These are phyloP conservation scores for Rosellinia necatrix DNA, from an alignment of 2,329 filamentous ascomycete species.

Conservation along the genomic window DNA sequence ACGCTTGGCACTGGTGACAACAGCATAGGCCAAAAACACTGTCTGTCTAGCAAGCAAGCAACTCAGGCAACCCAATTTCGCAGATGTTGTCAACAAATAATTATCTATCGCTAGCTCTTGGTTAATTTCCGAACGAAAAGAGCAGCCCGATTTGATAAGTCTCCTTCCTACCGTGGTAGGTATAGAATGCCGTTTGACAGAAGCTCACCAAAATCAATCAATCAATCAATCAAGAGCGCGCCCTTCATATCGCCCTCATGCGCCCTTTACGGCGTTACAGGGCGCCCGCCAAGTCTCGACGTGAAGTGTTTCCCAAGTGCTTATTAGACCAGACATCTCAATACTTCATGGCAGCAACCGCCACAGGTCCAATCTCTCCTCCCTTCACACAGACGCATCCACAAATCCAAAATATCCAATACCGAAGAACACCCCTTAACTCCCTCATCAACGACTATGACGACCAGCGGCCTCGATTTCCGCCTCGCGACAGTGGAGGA, in stretches of 20 bases:
- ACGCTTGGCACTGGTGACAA: no score
- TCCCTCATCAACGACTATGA: neutral
- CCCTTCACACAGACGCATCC: no score
- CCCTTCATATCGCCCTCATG: conserved; percentile 9
- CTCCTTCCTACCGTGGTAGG: no score
- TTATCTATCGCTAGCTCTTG: no score
- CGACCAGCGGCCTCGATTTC: conserved; percentile 19
- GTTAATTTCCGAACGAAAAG: no score
- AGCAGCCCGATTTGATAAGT: neutral
- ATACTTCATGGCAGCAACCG: neutral
- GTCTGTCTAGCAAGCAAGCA: no score
- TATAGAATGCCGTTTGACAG: no score
- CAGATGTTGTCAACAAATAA: no score
- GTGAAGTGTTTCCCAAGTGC: neutral
- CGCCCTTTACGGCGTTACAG: conserved; percentile 1
- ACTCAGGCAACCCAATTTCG: no score
- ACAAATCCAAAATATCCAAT: neutral
- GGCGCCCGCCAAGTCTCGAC: neutral
- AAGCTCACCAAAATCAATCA: no score
- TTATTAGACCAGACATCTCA: neutral
- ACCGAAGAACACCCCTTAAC: neutral
- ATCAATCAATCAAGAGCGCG: conserved; percentile 6
- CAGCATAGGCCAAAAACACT: no score
- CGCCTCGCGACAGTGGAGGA: conserved; percentile 31
- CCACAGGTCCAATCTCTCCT: neutral